Base-by-base conservation (phyloP, 2,329 filamentous ascomycete species). In the Neofusicoccum laricinum region DNA sequence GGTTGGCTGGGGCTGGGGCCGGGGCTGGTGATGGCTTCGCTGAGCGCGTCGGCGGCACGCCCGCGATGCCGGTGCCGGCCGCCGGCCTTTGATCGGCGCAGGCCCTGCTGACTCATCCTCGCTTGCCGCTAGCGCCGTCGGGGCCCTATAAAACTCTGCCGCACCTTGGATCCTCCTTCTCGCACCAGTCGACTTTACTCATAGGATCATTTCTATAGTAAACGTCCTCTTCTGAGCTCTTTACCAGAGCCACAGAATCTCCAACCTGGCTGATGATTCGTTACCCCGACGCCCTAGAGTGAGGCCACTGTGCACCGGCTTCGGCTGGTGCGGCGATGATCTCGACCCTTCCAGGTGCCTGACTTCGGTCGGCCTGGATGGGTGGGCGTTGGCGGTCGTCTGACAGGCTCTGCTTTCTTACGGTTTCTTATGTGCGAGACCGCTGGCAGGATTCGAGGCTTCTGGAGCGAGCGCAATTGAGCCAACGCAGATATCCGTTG, bases 121-220 rank as follows among this genome's bases (percentile, higher is more conserved):
- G 38, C 53, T 57, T 43, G 15, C 2, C 8, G 3, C 12, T 41
- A 40, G 51, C 51, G 51, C 34, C 19, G 17, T 36, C 36, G 10
- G 12, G 53, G 25, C 34, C 21, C 3, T 34, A 43, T 12, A 58
- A 61, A 61, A 36, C 30, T 15, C 25, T 19, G 4, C 11, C 15
- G 3, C 4, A 2, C 43, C 14, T 32, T 25, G 4, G 12, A 15
- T 11, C 32, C 43, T 30, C 17, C n/a, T 30, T 49, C 34, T n/a
- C 34, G 50, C 45, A 32, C 36, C 34, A 61, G 58, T 61, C 58
- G 58, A 61, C 58, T 61, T 61, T 58, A 59, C 55, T 59, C 55
- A 75, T 73, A 92, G 91, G 93, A 94, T 94, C 91, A 92, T 91
- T 96, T 96, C 90, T 96, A 93, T 93, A 97, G 92, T 93, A 89